Evolutionary conservation across 2,329 filamentous ascomycete genomes (phyloP).

Genomic region (Teratosphaeria viscida): DNA sequence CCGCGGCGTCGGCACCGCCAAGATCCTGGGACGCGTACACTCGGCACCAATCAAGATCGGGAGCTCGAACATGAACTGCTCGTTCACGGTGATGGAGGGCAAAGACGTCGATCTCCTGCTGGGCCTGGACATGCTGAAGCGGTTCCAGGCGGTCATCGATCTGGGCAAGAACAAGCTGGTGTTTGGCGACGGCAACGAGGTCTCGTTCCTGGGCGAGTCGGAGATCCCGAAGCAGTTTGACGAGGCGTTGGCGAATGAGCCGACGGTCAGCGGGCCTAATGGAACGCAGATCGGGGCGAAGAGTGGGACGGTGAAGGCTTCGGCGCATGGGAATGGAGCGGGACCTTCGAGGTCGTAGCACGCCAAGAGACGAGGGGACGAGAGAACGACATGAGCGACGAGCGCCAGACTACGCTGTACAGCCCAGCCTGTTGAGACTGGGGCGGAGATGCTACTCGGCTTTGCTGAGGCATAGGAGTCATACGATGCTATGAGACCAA

Average conservation of each 20-base stretch:
- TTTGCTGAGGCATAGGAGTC: not conserved
- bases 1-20: slow-evolving; percentile 85
- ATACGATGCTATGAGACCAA: not conserved
- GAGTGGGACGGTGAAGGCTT: slow-evolving; percentile 56
- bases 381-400: too few relatives aligned
- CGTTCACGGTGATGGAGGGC: slow-evolving; percentile 98
- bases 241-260: slow-evolving; percentile 64
- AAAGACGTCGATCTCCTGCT: slow-evolving; percentile 90
- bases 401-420: not conserved
- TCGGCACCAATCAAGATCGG: slow-evolving; percentile 92
- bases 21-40: slow-evolving; percentile 89
- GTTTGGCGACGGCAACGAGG: slow-evolving; percentile 63
- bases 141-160: slow-evolving; percentile 89
- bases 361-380: not conserved
- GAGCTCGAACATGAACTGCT: slow-evolving; percentile 74
- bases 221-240: slow-evolving; percentile 83
- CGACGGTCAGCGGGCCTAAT: slow-evolving; percentile 71
- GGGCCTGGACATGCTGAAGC: slow-evolving; percentile 91
- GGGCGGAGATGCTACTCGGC: not conserved
- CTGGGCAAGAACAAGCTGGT: slow-evolving; percentile 72
- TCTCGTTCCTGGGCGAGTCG: slow-evolving; percentile 81
- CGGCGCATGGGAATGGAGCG: not conserved
- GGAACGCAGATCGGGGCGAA: slow-evolving; percentile 81
- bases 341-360: not conserved
- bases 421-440: too few relatives aligned